Evolutionary conservation across 2,329 filamentous ascomycete genomes (phyloP), one percentile per base, ranked within the genome.

Genomic region (Cercospora sp.): DNA sequence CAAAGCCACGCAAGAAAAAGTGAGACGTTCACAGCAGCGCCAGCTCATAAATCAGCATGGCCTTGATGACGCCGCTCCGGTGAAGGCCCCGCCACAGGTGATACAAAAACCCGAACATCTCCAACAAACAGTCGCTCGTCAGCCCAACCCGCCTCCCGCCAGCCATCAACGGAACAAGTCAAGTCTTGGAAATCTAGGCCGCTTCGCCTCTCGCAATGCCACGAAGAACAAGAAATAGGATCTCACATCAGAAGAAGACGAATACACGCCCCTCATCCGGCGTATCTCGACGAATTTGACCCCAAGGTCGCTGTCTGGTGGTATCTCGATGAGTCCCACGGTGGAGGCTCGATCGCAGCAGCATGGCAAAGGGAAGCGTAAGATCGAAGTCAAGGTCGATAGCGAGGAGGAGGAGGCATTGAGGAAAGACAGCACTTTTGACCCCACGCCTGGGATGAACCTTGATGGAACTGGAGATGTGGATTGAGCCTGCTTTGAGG

Each of bases 1-100:
- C 81, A 91, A 92, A 72, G 88, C 86, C 63, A 94, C 96, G 1
- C 95, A 99, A 77, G 95, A 99, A 73, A 89, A 88, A 68, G 91
- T 94, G 5, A 87, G 93, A 64, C 86, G 93, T 63, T 84, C 87
- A 12, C 90, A 93, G 75, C 83, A 74, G 68, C 69, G 75, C 20
- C 72, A 74, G 53, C 65, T 77, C 4, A 69, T 72, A 8, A 74
- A 65, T 10, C 69, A 72, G 64, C 67, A 72, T 60, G 73, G 72
- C 13, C 59, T 75, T 53, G 73, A 75, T 12, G 71, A 73, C 12
- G 13, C 48, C 1, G 64, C 73, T 45, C 62, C 66, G 16, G 66
- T 72, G 20, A 78, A 77, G 70, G 64, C 64, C 61, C 67, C 60
- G 12, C 48, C 26, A 12, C 70, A 59, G 57, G 65, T 45, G 16